phyloP scores from a whole-genome alignment of 116 monocot genomes.

The Papilionanthe hybrid region DNA sequence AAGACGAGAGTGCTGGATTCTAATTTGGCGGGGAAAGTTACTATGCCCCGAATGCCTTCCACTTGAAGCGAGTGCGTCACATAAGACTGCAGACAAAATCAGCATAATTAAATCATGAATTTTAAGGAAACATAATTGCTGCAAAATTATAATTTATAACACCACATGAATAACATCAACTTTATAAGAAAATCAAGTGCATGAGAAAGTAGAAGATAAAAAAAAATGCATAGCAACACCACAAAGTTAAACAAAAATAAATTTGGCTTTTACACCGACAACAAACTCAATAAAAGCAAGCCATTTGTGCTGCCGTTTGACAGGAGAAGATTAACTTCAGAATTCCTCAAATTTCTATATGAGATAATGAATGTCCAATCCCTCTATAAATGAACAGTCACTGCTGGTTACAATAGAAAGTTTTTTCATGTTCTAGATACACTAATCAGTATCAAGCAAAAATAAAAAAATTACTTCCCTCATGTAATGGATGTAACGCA shows the following conservation, averaged over 20 bases:
- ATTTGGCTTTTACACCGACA: no score
- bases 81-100: constrained; percentile 53
- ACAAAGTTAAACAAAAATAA: no score
- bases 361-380: no score
- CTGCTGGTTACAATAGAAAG: no score
- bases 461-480: not conserved
- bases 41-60: constrained; percentile 68
- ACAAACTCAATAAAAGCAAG: no score
- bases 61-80: constrained; percentile 85
- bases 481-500: not conserved
- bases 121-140: not conserved
- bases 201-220: no score
- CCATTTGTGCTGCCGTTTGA: no score
- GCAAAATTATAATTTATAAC: no score
- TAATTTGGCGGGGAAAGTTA: constrained; percentile 62
- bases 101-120: not conserved
- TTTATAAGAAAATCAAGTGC: no score
- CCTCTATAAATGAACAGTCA: no score
- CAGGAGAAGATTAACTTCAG: not conserved
- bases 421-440: not conserved
- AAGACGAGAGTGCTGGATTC: constrained; percentile 83
- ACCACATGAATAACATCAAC: no score
- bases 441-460: not conserved
- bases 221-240: no score
- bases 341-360: not conserved